Evolutionary conservation across 768 basidiomycete species (phyloP).

Genomic region (Lactifluus echinatus): DNA sequence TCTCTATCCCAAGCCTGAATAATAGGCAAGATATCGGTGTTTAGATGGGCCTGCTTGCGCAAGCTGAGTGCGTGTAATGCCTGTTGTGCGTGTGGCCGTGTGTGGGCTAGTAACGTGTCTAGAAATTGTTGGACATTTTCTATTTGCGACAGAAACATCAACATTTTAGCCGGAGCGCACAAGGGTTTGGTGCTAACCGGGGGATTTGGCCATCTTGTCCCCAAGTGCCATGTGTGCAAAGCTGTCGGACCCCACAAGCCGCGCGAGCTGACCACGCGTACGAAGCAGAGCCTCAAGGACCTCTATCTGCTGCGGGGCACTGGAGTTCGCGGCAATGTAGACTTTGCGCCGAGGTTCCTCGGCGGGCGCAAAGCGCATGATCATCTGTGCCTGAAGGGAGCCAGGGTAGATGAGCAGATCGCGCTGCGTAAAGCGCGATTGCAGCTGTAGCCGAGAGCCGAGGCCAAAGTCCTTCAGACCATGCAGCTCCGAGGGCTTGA

Average conservation of each 20-base stretch:
- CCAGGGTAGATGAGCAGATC: constrained; percentile 76
- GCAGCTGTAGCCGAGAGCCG: constrained; percentile 63
- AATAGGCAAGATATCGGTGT: constrained; percentile 44
- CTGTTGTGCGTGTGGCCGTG: constrained; percentile 62
- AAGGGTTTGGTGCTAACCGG: constrained; percentile 42
- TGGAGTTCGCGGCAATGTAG: constrained; percentile 76
- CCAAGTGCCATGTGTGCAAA: constrained; percentile 81
- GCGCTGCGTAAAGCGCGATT: constrained; percentile 68
- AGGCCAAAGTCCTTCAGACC: constrained; percentile 72
- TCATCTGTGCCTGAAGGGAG: constrained; percentile 87
- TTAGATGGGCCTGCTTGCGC: constrained; percentile 70
- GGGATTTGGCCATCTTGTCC: constrained; percentile 97
- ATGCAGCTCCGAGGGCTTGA: constrained; percentile 58
- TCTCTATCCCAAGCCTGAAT: constrained; percentile 98
- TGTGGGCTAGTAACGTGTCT: constrained; percentile 69
- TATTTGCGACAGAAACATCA: constrained; percentile 23
- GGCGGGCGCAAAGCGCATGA: constrained; percentile 79
- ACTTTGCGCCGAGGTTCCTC: constrained; percentile 77
- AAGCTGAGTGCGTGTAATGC: constrained; percentile 60
- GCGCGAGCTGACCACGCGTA: constrained; percentile 75
- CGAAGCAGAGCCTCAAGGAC: constrained; percentile 68
- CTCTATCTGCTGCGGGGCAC: constrained; percentile 63
- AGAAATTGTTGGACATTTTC: constrained; percentile 87
- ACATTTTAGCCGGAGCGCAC: not conserved
- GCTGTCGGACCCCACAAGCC: constrained; percentile 74